phyloP scores from a whole-genome alignment of 2,329 filamentous ascomycete species.

The Arthrobotrys iridis region DNA sequence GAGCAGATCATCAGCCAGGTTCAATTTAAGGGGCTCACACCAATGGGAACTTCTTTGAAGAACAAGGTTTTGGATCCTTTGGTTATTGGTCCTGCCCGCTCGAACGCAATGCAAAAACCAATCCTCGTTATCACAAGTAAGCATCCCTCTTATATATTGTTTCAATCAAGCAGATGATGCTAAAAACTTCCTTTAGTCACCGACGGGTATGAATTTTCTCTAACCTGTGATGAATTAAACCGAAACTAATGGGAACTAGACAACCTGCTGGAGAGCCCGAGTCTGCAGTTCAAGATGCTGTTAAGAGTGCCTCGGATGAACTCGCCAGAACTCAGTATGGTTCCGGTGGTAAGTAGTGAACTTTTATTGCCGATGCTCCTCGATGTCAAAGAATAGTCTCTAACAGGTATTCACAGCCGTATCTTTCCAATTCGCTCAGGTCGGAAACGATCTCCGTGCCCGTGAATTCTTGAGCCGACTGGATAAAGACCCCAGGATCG shows the following conservation, averaged over 20 bases:
- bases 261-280: constrained; percentile 72
- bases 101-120: constrained; percentile 70
- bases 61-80: constrained; percentile 73
- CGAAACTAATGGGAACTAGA: constrained; percentile 66
- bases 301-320: constrained; percentile 67
- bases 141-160: background rate
- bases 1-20: constrained; percentile 69
- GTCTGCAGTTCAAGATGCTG: constrained; percentile 69
- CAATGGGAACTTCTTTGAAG: constrained; percentile 71
- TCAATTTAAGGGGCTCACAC: constrained; percentile 73
- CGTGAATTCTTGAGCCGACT: constrained; percentile 72
- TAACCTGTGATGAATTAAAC: background rate
- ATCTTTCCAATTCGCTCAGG: constrained; percentile 75
- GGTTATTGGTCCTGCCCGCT: constrained; percentile 67
- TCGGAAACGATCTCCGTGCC: constrained; percentile 73
- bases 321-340: constrained; percentile 66
- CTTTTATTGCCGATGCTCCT: too few relatives aligned
- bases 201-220: constrained; percentile 30
- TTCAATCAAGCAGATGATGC: background rate
- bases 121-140: constrained; percentile 70
- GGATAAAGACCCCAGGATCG: constrained; percentile 72
- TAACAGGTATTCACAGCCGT: constrained; percentile 61
- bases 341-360: constrained; percentile 61
- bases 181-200: constrained; percentile 33
- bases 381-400: too few relatives aligned